These are phyloP conservation scores for Tetrastigma voinierianum DNA, from an alignment of 164 flowering plant species.

Conservation along the genomic window DNA sequence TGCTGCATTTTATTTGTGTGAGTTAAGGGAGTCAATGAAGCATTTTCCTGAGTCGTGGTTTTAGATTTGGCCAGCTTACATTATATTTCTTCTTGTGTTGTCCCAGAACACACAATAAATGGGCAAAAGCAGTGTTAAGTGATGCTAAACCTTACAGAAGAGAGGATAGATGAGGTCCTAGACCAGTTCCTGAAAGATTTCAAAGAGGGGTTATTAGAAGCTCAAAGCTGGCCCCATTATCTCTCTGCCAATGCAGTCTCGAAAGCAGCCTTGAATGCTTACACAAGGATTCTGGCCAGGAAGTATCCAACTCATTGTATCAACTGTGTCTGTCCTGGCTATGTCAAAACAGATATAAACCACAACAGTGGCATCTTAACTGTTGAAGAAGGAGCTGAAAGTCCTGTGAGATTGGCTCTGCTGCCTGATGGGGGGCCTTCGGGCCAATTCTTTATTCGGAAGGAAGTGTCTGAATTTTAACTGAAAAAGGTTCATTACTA, in stretches of 20 bases:
- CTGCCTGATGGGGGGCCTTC: conserved; percentile 39
- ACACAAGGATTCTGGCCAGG: conserved; percentile 45
- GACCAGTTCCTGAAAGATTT: conserved; percentile 30
- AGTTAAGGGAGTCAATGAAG: too few relatives aligned
- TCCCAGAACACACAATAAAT: conserved; percentile 28
- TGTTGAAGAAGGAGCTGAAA: conserved; percentile 43
- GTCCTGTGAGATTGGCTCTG: conserved; percentile 38
- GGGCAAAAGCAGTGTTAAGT: conserved; percentile 25
- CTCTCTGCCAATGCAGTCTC: conserved; percentile 30
- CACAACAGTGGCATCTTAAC: conserved; percentile 22
- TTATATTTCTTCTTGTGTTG: neutral
- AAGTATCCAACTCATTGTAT: conserved; percentile 29
- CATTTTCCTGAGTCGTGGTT: too few relatives aligned
- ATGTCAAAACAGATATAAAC: conserved; percentile 37
- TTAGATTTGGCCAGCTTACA: too few relatives aligned
- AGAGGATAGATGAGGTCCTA: conserved; percentile 35
- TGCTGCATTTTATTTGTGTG: too few relatives aligned
- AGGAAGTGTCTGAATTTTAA: conserved; percentile 5
- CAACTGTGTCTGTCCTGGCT: conserved; percentile 46
- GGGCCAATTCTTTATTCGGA: conserved; percentile 37
- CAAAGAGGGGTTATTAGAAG: conserved; percentile 23
- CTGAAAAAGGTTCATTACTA: neutral
- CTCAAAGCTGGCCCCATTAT: conserved; percentile 35
- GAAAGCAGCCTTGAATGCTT: conserved; percentile 46
- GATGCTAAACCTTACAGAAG: conserved; percentile 32